These are phyloP conservation scores for Odontarrhena argentea DNA, from an alignment of 345 rosid species.

Conservation along the genomic window DNA sequence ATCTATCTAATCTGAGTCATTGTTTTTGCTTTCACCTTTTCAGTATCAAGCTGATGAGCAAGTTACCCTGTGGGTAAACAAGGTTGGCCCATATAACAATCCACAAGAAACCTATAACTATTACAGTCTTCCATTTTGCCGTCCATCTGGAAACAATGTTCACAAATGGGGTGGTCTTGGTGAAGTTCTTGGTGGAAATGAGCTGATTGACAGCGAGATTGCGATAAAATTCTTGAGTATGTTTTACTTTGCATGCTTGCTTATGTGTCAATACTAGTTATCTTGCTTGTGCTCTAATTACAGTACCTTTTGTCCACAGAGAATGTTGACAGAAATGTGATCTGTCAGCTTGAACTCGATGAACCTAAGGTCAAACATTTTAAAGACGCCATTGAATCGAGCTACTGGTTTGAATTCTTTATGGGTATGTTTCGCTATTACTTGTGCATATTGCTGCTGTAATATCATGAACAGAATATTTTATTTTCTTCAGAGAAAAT, in stretches of 20 bases:
- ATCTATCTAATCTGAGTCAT: background rate
- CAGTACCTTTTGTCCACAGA: constrained; percentile 44
- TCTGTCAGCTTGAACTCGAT: constrained; percentile 67
- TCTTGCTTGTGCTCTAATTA: constrained; percentile 11
- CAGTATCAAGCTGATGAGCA: constrained; percentile 84
- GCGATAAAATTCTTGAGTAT: constrained; percentile 82
- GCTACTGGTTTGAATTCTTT: constrained; percentile 92
- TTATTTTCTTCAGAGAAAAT: background rate
- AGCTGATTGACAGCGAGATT: constrained; percentile 91
- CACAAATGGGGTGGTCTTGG: constrained; percentile 99
- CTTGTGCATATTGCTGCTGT: constrained; percentile 5
- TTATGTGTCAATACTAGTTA: constrained; percentile 10
- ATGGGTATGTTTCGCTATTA: constrained; percentile 47
- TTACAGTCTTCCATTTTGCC: constrained; percentile 97
- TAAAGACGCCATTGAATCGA: constrained; percentile 88
- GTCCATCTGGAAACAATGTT: constrained; percentile 54
- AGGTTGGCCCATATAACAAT: constrained; percentile 98
- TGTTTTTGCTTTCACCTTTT: constrained; percentile 32
- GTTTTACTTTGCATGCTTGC: constrained; percentile 29
- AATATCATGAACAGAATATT: background rate
- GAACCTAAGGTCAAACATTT: constrained; percentile 73
- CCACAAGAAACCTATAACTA: constrained; percentile 99
- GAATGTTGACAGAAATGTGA: constrained; percentile 58
- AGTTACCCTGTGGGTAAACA: constrained; percentile 96
- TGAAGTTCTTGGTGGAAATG: constrained; percentile 99